phyloP scores from a whole-genome alignment of 495 filamentous ascomycete genomes.

The Tuber borchii region DNA sequence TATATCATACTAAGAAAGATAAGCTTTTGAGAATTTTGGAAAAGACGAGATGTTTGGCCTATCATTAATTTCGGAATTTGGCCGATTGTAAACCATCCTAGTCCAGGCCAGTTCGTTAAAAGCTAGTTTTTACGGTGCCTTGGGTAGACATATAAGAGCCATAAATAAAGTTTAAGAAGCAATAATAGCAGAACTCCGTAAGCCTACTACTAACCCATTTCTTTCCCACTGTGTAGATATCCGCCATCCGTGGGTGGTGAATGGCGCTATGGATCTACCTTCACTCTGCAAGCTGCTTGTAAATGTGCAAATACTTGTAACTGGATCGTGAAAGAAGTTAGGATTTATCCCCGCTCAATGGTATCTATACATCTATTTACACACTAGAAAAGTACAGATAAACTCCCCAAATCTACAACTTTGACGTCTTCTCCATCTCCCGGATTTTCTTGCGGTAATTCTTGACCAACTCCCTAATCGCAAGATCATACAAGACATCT shows the following conservation, averaged over 20 bases:
- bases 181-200: background rate
- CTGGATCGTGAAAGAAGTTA: background rate
- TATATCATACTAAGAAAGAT: too few relatives aligned
- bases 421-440: conserved; percentile 48
- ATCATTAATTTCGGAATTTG: too few relatives aligned
- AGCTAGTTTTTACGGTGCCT: too few relatives aligned
- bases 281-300: background rate
- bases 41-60: too few relatives aligned
- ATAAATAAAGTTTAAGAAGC: background rate
- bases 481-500: conserved; percentile 67
- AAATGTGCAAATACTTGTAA: too few relatives aligned
- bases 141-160: background rate
- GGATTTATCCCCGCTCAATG: background rate
- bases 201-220: background rate
- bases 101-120: too few relatives aligned
- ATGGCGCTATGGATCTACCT: too few relatives aligned
- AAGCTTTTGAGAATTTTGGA: too few relatives aligned
- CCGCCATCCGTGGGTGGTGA: background rate
- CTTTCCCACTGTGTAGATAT: background rate
- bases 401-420: conserved; percentile 13
- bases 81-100: too few relatives aligned
- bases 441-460: conserved; percentile 60
- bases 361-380: background rate
- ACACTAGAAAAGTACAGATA: background rate
- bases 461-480: conserved; percentile 65